These are phyloP conservation scores for Auriscalpium microsporum DNA, from an alignment of 768 basidiomycete genomes.

Conservation along the genomic window DNA sequence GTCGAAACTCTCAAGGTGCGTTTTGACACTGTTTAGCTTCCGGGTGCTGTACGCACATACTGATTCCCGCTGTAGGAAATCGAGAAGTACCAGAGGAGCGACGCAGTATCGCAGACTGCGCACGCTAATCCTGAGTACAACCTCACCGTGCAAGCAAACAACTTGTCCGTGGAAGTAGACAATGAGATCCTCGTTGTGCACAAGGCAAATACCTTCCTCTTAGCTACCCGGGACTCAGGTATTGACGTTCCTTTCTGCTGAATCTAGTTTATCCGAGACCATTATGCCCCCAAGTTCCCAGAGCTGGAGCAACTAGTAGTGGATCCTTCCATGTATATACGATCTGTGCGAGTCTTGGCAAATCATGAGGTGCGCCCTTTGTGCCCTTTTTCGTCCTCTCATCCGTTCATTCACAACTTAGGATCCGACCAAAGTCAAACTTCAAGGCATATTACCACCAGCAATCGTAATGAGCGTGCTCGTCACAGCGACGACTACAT, in stretches of 20 bases:
- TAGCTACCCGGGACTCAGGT: slow-evolving; percentile 3
- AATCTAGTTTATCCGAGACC: slow-evolving; percentile 89
- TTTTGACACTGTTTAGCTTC: background rate
- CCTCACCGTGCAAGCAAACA: slow-evolving; percentile 95
- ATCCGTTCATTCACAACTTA: slow-evolving; percentile 20
- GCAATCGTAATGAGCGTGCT: slow-evolving; percentile 94
- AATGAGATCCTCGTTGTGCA: slow-evolving; percentile 97
- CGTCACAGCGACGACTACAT: slow-evolving; percentile 88
- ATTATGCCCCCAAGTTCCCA: slow-evolving; percentile 91
- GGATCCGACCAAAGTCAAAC: slow-evolving; percentile 83
- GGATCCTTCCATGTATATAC: slow-evolving; percentile 88
- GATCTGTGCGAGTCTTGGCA: slow-evolving; percentile 79
- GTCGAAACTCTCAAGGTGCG: slow-evolving; percentile 73
- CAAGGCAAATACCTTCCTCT: slow-evolving; percentile 47
- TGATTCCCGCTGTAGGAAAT: slow-evolving; percentile 58
- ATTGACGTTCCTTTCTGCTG: slow-evolving; percentile 14
- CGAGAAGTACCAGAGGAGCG: slow-evolving; percentile 71
- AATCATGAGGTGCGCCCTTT: slow-evolving; percentile 58
- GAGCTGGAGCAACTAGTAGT: slow-evolving; percentile 93
- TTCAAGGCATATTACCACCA: slow-evolving; percentile 72
- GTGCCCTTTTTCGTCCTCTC: background rate
- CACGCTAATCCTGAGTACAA: slow-evolving; percentile 94
- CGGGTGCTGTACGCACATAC: background rate
- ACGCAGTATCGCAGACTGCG: slow-evolving; percentile 70
- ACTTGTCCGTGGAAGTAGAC: slow-evolving; percentile 95